Base-by-base conservation (phyloP, 305 asterid species). In the Fraxinus nigra region DNA sequence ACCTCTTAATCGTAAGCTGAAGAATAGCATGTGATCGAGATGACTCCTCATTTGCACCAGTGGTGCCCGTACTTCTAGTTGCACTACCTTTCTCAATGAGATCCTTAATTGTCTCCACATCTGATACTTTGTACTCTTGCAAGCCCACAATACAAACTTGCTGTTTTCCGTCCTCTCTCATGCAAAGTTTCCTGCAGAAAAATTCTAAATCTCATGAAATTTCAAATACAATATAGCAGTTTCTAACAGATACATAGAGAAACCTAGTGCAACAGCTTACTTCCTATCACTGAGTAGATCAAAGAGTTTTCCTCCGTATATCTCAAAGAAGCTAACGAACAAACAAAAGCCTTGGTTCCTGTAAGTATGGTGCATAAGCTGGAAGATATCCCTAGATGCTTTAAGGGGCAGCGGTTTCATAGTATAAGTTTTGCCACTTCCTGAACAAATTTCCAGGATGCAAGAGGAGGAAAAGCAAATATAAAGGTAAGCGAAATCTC, bases 161-260 rank as follows among this genome's bases (percentile, higher is more conserved):
- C 82, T 95, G 98, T 83, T 93, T 97, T 61, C 97, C 98, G 76
- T 97, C 99, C 91, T 97, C 99, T 89, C 99, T 90, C 98, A 97
- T 97, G 87, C 97, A 94, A 84, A 97, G 98, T 87, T 97, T 97
- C 85, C 99, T 96, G 90, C 88, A 80, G 56, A 75, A 78, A n/a
- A 28, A 76, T 72, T 37, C 78, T 38, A 81, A 43, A 22, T 51
- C 65, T 84, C 76, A 65, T 40, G 38, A 48, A 80, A 63, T 84
- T 56, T 76, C 75, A 13, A 63, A 63, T 63, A 24, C 16, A 63
- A 24, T 22, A 63, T 63, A 22, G 72, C 72, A 63, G 33, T 63
- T 22, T 63, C 88, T 85, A 82, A 87, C 85, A 65, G 43, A 82
- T 65, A 87, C 37, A 63, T 22, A 72, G 9, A 10, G 9, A 16